Evolutionary conservation across 805 yeast genomes (phyloP).

Genomic region (Candida berthetii): DNA sequence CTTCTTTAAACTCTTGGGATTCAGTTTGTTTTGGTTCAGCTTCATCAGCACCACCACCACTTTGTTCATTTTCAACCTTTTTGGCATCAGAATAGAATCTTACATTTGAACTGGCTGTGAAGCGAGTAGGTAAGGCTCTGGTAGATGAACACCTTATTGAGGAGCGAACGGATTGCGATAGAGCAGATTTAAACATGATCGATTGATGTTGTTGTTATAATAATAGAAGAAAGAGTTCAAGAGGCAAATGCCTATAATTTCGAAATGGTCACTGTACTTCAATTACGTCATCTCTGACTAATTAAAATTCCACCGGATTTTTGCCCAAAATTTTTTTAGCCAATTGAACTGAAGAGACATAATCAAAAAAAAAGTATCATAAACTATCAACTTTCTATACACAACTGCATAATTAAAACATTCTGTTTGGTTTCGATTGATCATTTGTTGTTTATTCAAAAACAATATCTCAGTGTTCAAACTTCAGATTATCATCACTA

Average conservation of each 20-base stretch:
- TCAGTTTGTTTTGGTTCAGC: neutral
- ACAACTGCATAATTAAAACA: no score
- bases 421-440: no score
- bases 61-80: neutral
- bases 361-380: neutral
- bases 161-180: neutral
- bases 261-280: no score
- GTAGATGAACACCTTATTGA: neutral
- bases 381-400: no score
- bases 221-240: no score
- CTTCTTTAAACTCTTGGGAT: neutral
- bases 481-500: no score
- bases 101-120: neutral
- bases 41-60: no score
- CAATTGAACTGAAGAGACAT: neutral
- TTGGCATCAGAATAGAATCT: neutral
- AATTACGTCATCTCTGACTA: no score
- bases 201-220: neutral
- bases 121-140: neutral
- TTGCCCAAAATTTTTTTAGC: neutral
- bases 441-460: no score
- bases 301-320: no score
- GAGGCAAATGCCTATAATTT: no score
- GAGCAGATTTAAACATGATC: neutral
- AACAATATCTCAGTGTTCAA: no score